These are phyloP conservation scores for Vigna nakashimae DNA, from an alignment of 306 rosid species.

Conservation along the genomic window DNA sequence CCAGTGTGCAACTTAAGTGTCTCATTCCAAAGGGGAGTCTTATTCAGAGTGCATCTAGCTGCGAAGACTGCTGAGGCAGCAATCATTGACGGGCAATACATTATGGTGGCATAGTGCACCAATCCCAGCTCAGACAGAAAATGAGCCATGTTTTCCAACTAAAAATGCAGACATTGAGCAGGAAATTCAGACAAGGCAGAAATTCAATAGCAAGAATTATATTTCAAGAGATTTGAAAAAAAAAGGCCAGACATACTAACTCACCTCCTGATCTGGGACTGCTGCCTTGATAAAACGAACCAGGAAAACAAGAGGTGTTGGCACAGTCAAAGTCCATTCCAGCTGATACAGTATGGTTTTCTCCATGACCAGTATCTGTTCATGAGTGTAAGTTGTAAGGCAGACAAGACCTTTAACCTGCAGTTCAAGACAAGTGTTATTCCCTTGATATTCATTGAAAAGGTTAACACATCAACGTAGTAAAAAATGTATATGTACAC, in stretches of 20 bases:
- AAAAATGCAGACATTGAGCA: constrained; percentile 12
- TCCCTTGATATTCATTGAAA: not conserved
- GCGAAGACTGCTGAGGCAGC: constrained; percentile 93
- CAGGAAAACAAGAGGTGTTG: constrained; percentile 55
- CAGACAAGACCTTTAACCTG: constrained; percentile 79
- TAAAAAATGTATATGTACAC: not conserved
- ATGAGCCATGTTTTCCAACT: constrained; percentile 71
- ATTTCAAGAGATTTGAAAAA: not conserved
- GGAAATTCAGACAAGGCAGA: not conserved
- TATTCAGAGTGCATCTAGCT: constrained; percentile 74
- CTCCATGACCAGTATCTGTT: constrained; percentile 79
- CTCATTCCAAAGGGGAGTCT: constrained; percentile 70
- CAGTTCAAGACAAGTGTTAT: not conserved
- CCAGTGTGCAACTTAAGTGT: constrained; percentile 76
- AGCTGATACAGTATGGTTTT: constrained; percentile 72
- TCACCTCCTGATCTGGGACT: constrained; percentile 10
- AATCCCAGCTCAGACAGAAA: constrained; percentile 77
- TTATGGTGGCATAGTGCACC: constrained; percentile 67
- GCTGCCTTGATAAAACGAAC: not conserved
- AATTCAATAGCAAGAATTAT: not conserved
- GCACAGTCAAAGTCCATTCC: constrained; percentile 87
- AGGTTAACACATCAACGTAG: not conserved
- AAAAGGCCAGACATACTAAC: not conserved
- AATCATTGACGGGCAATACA: constrained; percentile 79
- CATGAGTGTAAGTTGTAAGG: constrained; percentile 73